Evolutionary conservation across 495 filamentous ascomycete species (phyloP).

Genomic region (Penicillium goetzii): DNA sequence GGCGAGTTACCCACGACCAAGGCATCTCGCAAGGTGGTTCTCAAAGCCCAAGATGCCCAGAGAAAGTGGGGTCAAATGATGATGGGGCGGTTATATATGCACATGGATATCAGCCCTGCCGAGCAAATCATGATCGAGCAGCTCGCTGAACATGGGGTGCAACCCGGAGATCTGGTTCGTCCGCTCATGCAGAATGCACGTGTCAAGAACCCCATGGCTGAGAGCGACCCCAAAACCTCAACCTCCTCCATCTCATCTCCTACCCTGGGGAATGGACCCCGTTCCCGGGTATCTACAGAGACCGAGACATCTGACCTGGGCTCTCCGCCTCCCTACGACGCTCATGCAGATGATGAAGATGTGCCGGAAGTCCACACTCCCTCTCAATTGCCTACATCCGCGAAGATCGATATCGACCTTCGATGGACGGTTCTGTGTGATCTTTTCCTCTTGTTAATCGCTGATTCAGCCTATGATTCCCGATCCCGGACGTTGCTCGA

Average conservation of each 20-base stretch:
- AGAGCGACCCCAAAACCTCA: constrained; percentile 36
- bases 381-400: constrained; percentile 75
- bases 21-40: constrained; percentile 67
- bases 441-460: constrained; percentile 89
- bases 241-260: constrained; percentile 36
- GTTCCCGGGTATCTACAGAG: constrained; percentile 35
- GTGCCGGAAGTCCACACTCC: constrained; percentile 73
- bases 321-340: constrained; percentile 73
- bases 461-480: constrained; percentile 92
- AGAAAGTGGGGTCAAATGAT: constrained; percentile 98
- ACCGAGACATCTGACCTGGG: constrained; percentile 40
- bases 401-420: constrained; percentile 92
- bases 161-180: constrained; percentile 78
- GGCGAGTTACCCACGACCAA: constrained; percentile 57
- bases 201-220: constrained; percentile 90
- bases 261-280: constrained; percentile 32
- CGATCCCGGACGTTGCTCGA: constrained; percentile 87
- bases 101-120: constrained; percentile 89
- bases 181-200: constrained; percentile 90
- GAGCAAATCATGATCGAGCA: constrained; percentile 99
- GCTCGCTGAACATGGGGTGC: constrained; percentile 86
- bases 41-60: constrained; percentile 71
- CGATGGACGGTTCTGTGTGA: constrained; percentile 98
- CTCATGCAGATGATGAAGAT: constrained; percentile 68
- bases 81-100: constrained; percentile 88